Evolutionary conservation across 2,329 filamentous ascomycete genomes (phyloP).

Genomic region (Colletotrichum godetiae): DNA sequence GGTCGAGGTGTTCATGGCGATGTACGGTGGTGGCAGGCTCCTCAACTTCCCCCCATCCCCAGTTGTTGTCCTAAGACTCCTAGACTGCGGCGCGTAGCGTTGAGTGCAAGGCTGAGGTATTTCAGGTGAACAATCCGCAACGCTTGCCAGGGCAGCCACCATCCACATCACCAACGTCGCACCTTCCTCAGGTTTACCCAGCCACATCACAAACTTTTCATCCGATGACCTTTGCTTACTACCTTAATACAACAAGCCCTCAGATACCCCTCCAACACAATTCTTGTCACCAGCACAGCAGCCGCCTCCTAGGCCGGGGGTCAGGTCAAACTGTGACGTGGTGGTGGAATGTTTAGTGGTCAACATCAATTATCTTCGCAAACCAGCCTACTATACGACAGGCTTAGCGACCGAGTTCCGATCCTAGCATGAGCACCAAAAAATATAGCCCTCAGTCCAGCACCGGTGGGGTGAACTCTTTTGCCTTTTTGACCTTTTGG

Average conservation of each 20-base stretch:
- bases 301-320: neutral
- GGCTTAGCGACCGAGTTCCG: neutral
- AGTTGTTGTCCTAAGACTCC: no score
- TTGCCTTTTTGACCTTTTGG: neutral
- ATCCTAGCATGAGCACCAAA: neutral
- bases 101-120: no score
- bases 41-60: no score
- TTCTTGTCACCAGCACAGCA: neutral
- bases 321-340: conserved; percentile 6
- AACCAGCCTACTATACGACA: neutral
- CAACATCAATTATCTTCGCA: neutral
- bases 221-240: neutral
- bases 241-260: neutral
- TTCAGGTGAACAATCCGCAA: neutral
- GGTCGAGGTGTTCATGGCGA: no score
- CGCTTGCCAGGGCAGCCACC: neutral
- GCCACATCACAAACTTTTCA: neutral
- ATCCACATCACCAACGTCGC: neutral
- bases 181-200: neutral
- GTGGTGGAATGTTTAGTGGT: neutral
- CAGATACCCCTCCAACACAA: neutral
- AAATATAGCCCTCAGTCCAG: neutral
- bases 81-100: no score
- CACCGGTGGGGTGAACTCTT: neutral
- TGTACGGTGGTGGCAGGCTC: accelerated